Evolutionary conservation across 2,329 filamentous ascomycete genomes (phyloP).

Genomic region (Pseudocercospora musae): DNA sequence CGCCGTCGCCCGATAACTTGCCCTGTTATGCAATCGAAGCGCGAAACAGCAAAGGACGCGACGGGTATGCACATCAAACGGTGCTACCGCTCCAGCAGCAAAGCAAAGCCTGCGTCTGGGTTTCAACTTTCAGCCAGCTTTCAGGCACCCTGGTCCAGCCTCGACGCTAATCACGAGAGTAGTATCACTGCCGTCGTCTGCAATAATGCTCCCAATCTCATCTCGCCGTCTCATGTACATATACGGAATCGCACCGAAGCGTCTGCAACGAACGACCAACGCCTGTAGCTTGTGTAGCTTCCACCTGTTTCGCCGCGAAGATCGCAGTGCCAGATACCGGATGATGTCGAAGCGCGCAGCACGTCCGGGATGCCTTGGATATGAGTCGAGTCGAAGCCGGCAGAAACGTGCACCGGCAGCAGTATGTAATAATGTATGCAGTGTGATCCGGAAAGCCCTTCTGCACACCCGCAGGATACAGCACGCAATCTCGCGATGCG

Average conservation of each 20-base stretch:
- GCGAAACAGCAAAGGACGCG: background rate
- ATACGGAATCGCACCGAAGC: too few species aligned
- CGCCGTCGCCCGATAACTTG: too few species aligned
- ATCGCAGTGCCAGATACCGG: too few species aligned
- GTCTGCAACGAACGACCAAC: too few species aligned
- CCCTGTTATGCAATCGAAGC: slow-evolving; percentile 2
- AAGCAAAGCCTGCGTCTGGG: background rate
- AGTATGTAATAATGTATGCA: too few species aligned
- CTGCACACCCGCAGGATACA: background rate
- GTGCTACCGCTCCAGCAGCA: slow-evolving; percentile 1
- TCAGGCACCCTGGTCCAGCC: background rate
- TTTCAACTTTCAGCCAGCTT: too few species aligned
- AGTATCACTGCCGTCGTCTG: background rate
- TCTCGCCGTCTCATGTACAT: slow-evolving; percentile 2
- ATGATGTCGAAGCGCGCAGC: background rate
- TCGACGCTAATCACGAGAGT: too few species aligned
- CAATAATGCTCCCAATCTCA: background rate
- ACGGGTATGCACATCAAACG: slow-evolving; percentile 8
- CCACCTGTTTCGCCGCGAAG: too few species aligned
- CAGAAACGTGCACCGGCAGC: background rate
- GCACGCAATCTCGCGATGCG: background rate
- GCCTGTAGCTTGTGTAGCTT: too few species aligned
- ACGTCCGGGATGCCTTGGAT: slow-evolving; percentile 1
- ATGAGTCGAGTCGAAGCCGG: background rate
- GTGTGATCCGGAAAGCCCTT: background rate